Conservation (phyloP, 2,329 filamentous ascomycete genomes). For the Trichoderma atrobrunneum region DNA sequence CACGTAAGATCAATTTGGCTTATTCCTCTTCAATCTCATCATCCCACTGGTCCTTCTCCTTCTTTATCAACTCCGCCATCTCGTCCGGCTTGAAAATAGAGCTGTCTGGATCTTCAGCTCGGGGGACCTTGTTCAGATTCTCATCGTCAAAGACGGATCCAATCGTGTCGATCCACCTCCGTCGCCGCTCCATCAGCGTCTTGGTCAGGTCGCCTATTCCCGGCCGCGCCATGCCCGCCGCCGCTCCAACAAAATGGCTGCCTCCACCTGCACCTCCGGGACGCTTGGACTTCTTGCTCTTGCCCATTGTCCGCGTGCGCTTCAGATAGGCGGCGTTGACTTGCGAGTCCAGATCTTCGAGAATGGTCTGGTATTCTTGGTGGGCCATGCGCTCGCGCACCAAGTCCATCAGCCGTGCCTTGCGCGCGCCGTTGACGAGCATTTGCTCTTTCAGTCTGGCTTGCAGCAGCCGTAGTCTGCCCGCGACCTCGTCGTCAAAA, state of each 20-base stretch:
- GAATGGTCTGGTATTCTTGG: constrained; percentile 95
- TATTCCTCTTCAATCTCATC: constrained; percentile 70
- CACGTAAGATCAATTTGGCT: not conserved
- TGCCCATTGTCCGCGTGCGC: constrained; percentile 88
- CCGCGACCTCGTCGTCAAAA: constrained; percentile 91
- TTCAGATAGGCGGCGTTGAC: constrained; percentile 95
- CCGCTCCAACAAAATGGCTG: constrained; percentile 59
- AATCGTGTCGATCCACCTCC: constrained; percentile 87
- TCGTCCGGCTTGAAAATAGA: constrained; percentile 70
- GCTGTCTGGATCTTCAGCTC: constrained; percentile 59
- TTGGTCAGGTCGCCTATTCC: constrained; percentile 89
- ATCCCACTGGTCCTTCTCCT: constrained; percentile 77
- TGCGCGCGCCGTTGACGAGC: constrained; percentile 85
- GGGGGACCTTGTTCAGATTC: constrained; percentile 69
- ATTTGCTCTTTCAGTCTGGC: constrained; percentile 77
- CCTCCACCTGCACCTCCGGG: constrained; percentile 73
- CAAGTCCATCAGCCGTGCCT: constrained; percentile 79
- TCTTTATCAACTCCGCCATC: constrained; percentile 72
- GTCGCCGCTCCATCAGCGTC: constrained; percentile 85
- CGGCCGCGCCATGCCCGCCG: constrained; percentile 63
- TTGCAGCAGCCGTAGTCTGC: constrained; percentile 82
- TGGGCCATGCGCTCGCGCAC: constrained; percentile 91
- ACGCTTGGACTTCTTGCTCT: constrained; percentile 86
- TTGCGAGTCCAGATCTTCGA: constrained; percentile 92
- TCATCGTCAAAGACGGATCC: constrained; percentile 87